Conservation (phyloP, 257 asterid species). For the Catharanthus roseus region DNA sequence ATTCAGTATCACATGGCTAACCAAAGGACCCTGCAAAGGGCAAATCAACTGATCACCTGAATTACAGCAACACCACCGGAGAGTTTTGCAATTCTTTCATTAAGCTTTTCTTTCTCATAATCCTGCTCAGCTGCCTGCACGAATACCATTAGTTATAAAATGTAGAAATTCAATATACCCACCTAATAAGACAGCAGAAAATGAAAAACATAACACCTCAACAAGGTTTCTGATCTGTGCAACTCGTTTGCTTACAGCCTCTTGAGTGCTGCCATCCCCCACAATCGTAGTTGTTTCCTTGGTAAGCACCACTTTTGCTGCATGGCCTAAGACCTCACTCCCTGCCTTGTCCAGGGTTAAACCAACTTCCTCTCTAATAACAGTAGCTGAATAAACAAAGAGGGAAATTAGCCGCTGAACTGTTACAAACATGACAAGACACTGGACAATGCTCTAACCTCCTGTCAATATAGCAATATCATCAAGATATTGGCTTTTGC, state of each 20-base stretch:
- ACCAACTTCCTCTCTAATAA: constrained; percentile 32
- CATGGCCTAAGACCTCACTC: constrained; percentile 36
- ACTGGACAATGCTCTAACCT: constrained; percentile 14
- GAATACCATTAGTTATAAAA: neutral
- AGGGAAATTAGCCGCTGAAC: neutral
- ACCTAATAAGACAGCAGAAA: neutral
- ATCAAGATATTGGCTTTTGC: constrained; percentile 33
- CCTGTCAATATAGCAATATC: constrained; percentile 34
- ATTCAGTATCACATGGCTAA: neutral
- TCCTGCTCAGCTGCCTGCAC: constrained; percentile 32
- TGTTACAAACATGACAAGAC: neutral
- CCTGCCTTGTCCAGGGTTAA: constrained; percentile 29
- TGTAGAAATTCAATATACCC: neutral
- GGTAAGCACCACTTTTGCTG: constrained; percentile 37
- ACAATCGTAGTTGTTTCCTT: constrained; percentile 38
- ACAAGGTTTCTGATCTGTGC: constrained; percentile 33
- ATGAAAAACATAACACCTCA: constrained; percentile 17
- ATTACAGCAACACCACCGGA: constrained; percentile 56
- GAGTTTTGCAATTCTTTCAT: constrained; percentile 42
- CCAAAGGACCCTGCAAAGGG: constrained; percentile 11
- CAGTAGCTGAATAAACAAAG: constrained; percentile 23
- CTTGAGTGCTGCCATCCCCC: constrained; percentile 37
- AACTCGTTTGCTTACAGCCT: constrained; percentile 32
- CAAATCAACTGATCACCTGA: constrained; percentile 27
- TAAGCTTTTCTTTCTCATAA: constrained; percentile 34